phyloP scores from a whole-genome alignment of 2,329 filamentous ascomycete species.

The Bimuria novae-zelandiae region DNA sequence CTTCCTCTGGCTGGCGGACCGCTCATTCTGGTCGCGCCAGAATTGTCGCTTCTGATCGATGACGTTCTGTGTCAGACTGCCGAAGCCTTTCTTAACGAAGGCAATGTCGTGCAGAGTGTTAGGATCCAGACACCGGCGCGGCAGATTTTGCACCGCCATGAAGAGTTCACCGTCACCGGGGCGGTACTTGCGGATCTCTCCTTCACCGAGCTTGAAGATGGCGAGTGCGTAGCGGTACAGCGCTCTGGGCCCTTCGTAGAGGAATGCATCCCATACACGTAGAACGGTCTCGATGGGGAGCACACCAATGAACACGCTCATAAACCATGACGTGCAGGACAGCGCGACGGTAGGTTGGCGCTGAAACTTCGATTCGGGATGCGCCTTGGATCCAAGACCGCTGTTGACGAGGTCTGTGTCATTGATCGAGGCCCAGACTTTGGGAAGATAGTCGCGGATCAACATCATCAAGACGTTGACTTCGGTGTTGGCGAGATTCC shows the following conservation, averaged over 20 bases:
- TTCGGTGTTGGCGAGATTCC: constrained; percentile 90
- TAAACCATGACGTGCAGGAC: constrained; percentile 95
- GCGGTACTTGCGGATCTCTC: constrained; percentile 73
- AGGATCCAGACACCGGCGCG: constrained; percentile 78
- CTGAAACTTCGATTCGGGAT: constrained; percentile 42
- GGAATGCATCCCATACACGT: constrained; percentile 93
- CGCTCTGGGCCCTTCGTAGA: constrained; percentile 93
- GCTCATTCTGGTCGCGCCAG: constrained; percentile 41
- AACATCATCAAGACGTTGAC: constrained; percentile 90
- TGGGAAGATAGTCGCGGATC: constrained; percentile 79
- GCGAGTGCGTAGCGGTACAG: constrained; percentile 89
- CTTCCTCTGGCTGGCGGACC: constrained; percentile 12
- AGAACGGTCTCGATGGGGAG: constrained; percentile 89
- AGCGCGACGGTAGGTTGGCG: constrained; percentile 86
- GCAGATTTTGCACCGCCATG: constrained; percentile 87
- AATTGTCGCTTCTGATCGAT: constrained; percentile 72
- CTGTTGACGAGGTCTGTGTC: constrained; percentile 63
- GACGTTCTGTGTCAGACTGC: constrained; percentile 77
- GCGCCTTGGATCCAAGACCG: constrained; percentile 39
- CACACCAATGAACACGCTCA: constrained; percentile 94
- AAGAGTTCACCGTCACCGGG: constrained; percentile 94
- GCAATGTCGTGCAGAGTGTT: constrained; percentile 82
- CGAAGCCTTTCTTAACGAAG: constrained; percentile 79
- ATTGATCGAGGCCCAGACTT: constrained; percentile 86
- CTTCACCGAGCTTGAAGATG: constrained; percentile 87